phyloP scores from a whole-genome alignment of 78 protist species.

The Speleostelium caveatum region DNA sequence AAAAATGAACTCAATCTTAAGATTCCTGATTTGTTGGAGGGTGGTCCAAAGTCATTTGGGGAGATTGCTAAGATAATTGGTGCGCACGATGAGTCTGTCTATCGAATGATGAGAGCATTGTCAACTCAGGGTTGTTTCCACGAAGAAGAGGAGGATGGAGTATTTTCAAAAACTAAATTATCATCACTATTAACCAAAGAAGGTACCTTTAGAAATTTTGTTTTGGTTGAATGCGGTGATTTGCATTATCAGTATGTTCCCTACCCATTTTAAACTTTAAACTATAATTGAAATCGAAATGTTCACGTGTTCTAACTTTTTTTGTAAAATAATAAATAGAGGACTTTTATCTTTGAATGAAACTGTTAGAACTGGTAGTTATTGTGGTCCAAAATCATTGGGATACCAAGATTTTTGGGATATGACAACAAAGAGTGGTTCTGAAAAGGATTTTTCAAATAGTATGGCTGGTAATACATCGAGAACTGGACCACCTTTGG shows the following conservation, averaged over 20 bases:
- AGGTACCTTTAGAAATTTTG: not conserved
- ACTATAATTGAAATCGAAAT: too few species aligned
- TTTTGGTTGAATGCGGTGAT: not conserved
- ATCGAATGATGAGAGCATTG: conserved; percentile 10
- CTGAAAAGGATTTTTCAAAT: not conserved
- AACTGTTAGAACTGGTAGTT: not conserved
- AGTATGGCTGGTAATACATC: not conserved
- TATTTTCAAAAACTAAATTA: conserved; percentile 7
- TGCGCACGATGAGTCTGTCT: not conserved
- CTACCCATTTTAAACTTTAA: too few species aligned
- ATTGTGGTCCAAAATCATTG: not conserved
- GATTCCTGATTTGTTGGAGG: not conserved
- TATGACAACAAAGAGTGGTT: too few species aligned
- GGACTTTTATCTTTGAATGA: not conserved
- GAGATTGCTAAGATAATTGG: not conserved
- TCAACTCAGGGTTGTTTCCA: conserved; percentile 6
- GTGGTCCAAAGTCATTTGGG: not conserved
- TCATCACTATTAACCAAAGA: not conserved
- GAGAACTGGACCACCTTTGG: not conserved
- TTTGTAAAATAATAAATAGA: not conserved
- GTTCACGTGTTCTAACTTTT: not conserved
- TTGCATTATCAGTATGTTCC: not conserved
- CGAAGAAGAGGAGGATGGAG: conserved; percentile 1
- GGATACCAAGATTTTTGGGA: conserved; percentile 15
- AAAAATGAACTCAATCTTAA: too few species aligned